phyloP scores from a whole-genome alignment of 2,329 filamentous ascomycete species.

The Kalaharituber pfeilii region DNA sequence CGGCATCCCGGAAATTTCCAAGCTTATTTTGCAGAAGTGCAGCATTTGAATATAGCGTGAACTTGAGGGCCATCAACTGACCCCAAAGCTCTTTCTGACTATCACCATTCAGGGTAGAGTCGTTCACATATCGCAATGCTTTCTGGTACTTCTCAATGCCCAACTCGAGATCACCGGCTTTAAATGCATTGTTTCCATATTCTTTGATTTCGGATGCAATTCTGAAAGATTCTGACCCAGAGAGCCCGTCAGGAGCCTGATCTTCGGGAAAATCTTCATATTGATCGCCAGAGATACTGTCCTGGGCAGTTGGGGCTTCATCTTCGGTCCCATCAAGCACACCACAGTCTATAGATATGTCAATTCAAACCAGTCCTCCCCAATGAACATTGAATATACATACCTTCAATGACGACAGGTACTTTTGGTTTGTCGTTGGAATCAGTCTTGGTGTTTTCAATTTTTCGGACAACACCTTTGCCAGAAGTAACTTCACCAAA shows the following conservation, averaged over 20 bases:
- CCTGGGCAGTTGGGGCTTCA: constrained; percentile 46
- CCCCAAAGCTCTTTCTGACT: constrained; percentile 50
- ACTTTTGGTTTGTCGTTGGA: constrained; percentile 58
- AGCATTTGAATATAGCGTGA: constrained; percentile 75
- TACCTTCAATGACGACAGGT: constrained; percentile 50
- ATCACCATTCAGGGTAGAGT: constrained; percentile 46
- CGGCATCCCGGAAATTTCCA: constrained; percentile 50
- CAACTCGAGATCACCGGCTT: constrained; percentile 49
- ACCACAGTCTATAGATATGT: constrained; percentile 48
- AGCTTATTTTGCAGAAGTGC: constrained; percentile 75
- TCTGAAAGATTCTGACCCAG: constrained; percentile 50
- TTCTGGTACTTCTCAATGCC: constrained; percentile 91
- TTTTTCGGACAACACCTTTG: constrained; percentile 74
- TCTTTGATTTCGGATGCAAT: constrained; percentile 77
- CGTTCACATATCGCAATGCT: constrained; percentile 72
- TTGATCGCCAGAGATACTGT: constrained; percentile 69
- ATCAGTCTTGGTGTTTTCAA: constrained; percentile 67
- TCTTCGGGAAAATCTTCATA: constrained; percentile 97
- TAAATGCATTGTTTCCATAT: constrained; percentile 85
- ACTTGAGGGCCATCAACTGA: constrained; percentile 56
- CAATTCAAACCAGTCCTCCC: background rate
- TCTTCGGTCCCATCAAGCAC: constrained; percentile 60
- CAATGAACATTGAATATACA: constrained; percentile 5
- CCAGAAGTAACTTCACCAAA: constrained; percentile 88
- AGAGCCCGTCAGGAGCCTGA: constrained; percentile 41